Base-by-base conservation (phyloP, 177 flowering plant genomes). In the Vitis hybrid region DNA sequence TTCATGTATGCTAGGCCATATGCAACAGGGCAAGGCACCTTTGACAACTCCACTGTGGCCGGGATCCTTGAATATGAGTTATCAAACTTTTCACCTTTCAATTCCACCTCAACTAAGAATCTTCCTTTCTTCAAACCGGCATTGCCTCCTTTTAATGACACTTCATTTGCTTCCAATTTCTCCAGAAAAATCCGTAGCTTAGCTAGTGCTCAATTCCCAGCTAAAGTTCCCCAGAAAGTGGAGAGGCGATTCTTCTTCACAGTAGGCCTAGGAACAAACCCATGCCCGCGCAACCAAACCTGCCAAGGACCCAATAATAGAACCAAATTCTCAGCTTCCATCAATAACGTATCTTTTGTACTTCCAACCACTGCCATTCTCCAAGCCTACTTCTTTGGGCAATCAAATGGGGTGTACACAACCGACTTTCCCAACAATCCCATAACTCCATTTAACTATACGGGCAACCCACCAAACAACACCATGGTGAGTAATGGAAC, bases 401-500 rank as follows among this genome's bases (percentile, higher is more conserved):
- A 73, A 44, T 71, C 85, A 0, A 81, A 73, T 13, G 82, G 89
- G 3, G 86, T 87, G 33, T 87, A 81, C 71, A 70, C 66, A 13
- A 56, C 86, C 9, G 79, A 81, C 71, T 87, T 85, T 28, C 91
- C 84, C 0, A 7, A 20, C 14, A 72, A 12, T 24, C 87, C 89
- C 2, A 18, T 68, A 1, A 3, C 19, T 1, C 67, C 73, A 44
- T 85, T 82, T 53, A 86, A 87, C 56, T 85, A 78, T 53, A 87
- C 89, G 0, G 88, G 91, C 14, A 80, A 77, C 18, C 81, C 87
- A 9, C 84, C 87, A 0, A 85, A 76, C 69, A 83, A 85, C 65
- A 85, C 88, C 0, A 57, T 63, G 53, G 86, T 85, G 33, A 62
- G 59, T 62, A 80, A 64, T 64, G 89, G 80, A 13, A 83, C 88